phyloP scores from a whole-genome alignment of 208 protist species.

The Entamoeba moshkovskii region DNA sequence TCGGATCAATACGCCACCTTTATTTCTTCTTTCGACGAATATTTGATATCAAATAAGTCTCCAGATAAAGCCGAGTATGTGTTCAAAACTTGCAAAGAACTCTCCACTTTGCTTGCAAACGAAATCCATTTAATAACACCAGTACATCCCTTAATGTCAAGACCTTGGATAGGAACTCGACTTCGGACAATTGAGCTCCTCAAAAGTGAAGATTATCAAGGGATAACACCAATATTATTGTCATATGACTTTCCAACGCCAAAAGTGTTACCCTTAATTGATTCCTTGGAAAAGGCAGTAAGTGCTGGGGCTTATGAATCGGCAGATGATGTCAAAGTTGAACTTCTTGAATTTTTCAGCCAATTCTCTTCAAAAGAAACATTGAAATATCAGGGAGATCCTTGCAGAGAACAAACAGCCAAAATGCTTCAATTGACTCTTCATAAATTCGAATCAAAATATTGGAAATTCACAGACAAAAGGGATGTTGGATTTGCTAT shows the following conservation, averaged over 20 bases:
- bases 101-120: not conserved
- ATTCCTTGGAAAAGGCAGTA: not conserved
- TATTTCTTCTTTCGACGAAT: not conserved
- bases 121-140: not conserved
- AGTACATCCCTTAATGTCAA: not conserved
- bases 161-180: not conserved
- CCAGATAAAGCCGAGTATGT: not conserved
- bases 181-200: not conserved
- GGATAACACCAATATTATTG: not conserved
- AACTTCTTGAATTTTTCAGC: not conserved
- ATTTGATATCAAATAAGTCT: not conserved
- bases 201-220: not conserved
- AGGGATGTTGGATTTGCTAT: not conserved
- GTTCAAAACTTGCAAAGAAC: not conserved
- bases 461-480: conserved; percentile 3
- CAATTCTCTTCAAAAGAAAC: not conserved
- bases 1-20: not conserved
- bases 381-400: not conserved
- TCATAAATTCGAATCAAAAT: not conserved
- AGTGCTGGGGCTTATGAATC: not conserved
- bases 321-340: not conserved
- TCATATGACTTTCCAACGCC: not conserved
- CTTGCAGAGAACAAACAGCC: not conserved
- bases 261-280: not conserved
- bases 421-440: not conserved